These are phyloP conservation scores for Neophaeococcomyces mojaviensis DNA, from an alignment of 2,329 filamentous ascomycete genomes.

Conservation along the genomic window DNA sequence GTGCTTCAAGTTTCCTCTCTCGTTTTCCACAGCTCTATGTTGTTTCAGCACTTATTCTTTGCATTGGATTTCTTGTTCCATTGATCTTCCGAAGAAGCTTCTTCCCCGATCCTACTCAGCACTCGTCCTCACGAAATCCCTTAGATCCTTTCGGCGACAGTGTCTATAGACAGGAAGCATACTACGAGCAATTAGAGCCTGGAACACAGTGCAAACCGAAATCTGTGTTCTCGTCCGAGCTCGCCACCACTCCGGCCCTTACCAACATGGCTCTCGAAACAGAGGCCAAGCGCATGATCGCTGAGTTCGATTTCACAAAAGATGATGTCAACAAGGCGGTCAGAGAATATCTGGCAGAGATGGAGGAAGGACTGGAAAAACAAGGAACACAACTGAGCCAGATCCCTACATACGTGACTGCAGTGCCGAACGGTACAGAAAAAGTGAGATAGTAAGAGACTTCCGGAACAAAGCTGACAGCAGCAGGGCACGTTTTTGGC, in stretches of 20 bases:
- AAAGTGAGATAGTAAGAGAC: constrained; percentile 55
- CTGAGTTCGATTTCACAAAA: constrained; percentile 76
- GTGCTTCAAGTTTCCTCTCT: not conserved
- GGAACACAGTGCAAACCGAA: constrained; percentile 23
- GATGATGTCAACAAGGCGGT: constrained; percentile 73
- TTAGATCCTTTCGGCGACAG: constrained; percentile 23
- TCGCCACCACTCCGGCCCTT: constrained; percentile 17
- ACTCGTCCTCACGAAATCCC: constrained; percentile 5
- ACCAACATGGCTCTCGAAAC: constrained; percentile 40
- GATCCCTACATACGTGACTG: constrained; percentile 95
- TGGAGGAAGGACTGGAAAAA: constrained; percentile 74
- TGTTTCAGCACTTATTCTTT: constrained; percentile 10
- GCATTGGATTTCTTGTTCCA: constrained; percentile 5
- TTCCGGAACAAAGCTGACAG: constrained; percentile 1
- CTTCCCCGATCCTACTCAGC: not conserved
- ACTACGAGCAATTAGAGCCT: constrained; percentile 22
- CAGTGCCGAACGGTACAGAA: constrained; percentile 92
- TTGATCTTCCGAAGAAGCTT: constrained; percentile 4
- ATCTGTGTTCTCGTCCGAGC: constrained; percentile 20
- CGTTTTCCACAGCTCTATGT: constrained; percentile 16
- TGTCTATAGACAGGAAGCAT: constrained; percentile 23
- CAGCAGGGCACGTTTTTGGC: constrained; percentile 86
- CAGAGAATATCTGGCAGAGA: constrained; percentile 76
- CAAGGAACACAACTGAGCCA: constrained; percentile 80
- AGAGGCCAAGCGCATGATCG: constrained; percentile 72